phyloP scores from a whole-genome alignment of 305 asterid species.

The Fraxinus platypoda region DNA sequence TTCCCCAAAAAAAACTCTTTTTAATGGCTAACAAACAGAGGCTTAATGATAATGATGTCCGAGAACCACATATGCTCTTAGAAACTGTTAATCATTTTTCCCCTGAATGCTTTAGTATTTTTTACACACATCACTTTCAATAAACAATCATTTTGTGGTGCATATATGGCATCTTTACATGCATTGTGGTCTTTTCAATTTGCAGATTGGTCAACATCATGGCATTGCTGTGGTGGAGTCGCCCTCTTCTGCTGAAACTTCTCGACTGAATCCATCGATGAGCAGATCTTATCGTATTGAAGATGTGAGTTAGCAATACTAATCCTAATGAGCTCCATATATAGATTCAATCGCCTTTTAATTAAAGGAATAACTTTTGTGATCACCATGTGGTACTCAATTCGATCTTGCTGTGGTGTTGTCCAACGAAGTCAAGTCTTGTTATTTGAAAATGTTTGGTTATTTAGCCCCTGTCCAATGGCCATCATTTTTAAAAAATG shows the following conservation, averaged over 20 bases:
- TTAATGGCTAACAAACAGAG: no score
- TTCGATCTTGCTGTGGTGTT: background rate
- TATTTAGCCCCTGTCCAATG: no score
- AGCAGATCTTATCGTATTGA: constrained; percentile 38
- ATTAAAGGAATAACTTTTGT: background rate
- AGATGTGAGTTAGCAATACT: constrained; percentile 48
- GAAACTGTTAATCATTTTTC: background rate
- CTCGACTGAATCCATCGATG: constrained; percentile 36
- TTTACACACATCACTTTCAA: background rate
- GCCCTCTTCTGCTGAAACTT: constrained; percentile 43
- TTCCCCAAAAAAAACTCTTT: no score
- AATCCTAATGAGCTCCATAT: constrained; percentile 8
- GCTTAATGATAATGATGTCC: background rate
- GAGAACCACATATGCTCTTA: background rate
- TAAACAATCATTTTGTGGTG: background rate
- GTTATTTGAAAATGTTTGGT: constrained; percentile 1
- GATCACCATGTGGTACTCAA: background rate
- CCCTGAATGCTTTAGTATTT: background rate
- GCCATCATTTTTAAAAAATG: no score
- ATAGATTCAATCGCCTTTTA: constrained; percentile 1
- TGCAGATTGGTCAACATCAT: constrained; percentile 58
- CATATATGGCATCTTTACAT: constrained; percentile 16
- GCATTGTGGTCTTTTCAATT: constrained; percentile 19
- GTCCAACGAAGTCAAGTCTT: background rate
- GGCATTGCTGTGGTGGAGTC: constrained; percentile 39